phyloP scores from a whole-genome alignment of 2,329 filamentous ascomycete species.

The Cladophialophora bantiana region DNA sequence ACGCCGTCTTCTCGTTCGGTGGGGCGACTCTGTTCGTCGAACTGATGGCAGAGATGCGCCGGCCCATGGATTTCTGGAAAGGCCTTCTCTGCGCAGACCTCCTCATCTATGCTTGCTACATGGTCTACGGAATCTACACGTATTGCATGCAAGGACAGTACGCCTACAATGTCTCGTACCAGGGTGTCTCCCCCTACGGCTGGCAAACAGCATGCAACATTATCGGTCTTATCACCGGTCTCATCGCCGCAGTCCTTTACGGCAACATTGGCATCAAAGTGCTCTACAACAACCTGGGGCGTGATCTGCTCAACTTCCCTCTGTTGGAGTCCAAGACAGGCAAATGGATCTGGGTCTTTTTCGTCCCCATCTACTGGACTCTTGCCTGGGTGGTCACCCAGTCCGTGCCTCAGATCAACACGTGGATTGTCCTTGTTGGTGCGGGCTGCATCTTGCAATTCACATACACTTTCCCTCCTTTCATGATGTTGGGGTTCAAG shows the following conservation, averaged over 20 bases:
- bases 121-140: slow-evolving; percentile 57
- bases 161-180: slow-evolving; percentile 50
- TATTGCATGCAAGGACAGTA: slow-evolving; percentile 59
- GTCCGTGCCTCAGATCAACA: slow-evolving; percentile 53
- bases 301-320: slow-evolving; percentile 33
- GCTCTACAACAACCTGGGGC: slow-evolving; percentile 34
- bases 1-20: slow-evolving; percentile 65
- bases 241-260: slow-evolving; percentile 51
- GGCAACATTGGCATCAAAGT: slow-evolving; percentile 52
- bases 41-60: slow-evolving; percentile 63
- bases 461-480: slow-evolving; percentile 55
- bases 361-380: slow-evolving; percentile 54
- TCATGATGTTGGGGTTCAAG: slow-evolving; percentile 43
- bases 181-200: slow-evolving; percentile 50
- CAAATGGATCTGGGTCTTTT: slow-evolving; percentile 35
- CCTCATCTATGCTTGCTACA: slow-evolving; percentile 58
- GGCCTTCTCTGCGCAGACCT: slow-evolving; percentile 54
- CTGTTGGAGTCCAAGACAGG: slow-evolving; percentile 28
- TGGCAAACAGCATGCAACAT: slow-evolving; percentile 54
- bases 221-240: slow-evolving; percentile 47
- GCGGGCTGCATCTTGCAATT: slow-evolving; percentile 56
- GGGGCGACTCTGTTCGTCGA: slow-evolving; percentile 65
- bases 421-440: slow-evolving; percentile 50
- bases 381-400: slow-evolving; percentile 54
- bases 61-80: slow-evolving; percentile 59